phyloP scores from a whole-genome alignment of 148 eudicot species.

The Cornus controversa region DNA sequence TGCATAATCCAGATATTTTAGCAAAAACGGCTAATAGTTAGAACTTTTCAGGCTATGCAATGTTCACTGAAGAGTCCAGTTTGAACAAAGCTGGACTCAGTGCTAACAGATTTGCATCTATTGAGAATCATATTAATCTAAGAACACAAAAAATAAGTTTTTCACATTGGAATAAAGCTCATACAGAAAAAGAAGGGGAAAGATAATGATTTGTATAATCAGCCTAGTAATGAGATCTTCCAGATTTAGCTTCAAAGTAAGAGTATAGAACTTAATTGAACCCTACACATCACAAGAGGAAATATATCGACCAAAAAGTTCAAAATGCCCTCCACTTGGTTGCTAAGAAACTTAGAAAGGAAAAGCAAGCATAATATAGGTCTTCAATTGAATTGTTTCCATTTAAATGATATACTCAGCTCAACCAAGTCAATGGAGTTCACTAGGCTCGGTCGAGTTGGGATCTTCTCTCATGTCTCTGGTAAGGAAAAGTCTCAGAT shows the following conservation, averaged over 20 bases:
- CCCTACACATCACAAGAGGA: too few relatives aligned
- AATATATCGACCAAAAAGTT: not conserved
- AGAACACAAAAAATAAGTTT: too few relatives aligned
- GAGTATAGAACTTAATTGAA: not conserved
- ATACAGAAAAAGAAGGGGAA: too few relatives aligned
- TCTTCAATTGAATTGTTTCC: not conserved
- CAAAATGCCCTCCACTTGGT: not conserved
- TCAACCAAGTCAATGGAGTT: not conserved
- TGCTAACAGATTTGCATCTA: too few relatives aligned
- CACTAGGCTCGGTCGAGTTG: not conserved
- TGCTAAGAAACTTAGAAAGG: not conserved
- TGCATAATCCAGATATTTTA: too few relatives aligned
- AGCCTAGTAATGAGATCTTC: too few relatives aligned
- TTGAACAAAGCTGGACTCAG: not conserved
- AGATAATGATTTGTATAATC: too few relatives aligned
- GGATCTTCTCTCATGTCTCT: not conserved
- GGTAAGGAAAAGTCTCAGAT: too few relatives aligned
- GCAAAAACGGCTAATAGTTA: not conserved
- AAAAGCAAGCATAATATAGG: not conserved
- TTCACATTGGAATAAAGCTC: not conserved
- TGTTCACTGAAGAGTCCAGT: not conserved
- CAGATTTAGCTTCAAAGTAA: not conserved
- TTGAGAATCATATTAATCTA: too few relatives aligned
- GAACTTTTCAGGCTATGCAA: too few relatives aligned
- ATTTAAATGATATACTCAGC: not conserved